Evolutionary conservation across 2,329 filamentous ascomycete species (phyloP), one percentile per base, ranked within the genome.

Genomic region (Diaporthe nobilis): DNA sequence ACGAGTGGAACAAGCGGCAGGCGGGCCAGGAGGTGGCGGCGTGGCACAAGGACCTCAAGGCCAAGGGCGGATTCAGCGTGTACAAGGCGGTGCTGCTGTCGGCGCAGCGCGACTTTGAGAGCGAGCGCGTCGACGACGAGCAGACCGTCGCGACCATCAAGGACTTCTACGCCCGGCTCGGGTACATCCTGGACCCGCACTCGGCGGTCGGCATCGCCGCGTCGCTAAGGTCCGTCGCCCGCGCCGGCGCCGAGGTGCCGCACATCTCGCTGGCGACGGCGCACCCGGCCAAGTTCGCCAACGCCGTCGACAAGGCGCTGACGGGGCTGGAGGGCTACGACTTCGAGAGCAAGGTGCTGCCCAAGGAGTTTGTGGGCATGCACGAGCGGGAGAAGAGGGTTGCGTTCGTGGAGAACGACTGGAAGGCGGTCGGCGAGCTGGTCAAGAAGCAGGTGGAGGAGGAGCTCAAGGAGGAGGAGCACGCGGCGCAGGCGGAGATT

Each of bases 231-330:
- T 95, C 94, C 3, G 88, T 94, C 47, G 82, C 86, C 58, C 88
- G 91, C 17, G 84, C 87, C 0, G 85, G 85, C 39, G 83, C 87
- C 3, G 86, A 86, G 22, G 85, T 92, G 71, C 88, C 85, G n/a
- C 94, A 98, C 83, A 94, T 99, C 80, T 92, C 95, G 1, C 91
- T 99, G 3, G 94, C 96, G 1, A 99, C 97, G 2, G 97, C 97
- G 3, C 97, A 99, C 84, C 96, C 97, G 0, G 97, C 96, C 77
- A 99, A 99, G 85, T 99, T 99, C 82, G 92, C 94, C 0, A 91
- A 91, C 44, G 96, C 96, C 0, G 96, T 99, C 2, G 93, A 96
- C 79, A 83, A 94, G 65, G 95, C 96, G 0, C 87, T 98, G 76
- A 90, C 92, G 78, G 90, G 90, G 12, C 89, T 94, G 82, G 83